Evolutionary conservation across 1,139 yeast species (phyloP), one percentile per base, ranked within the genome.

Genomic region (Blastobotrys capitulatus): DNA sequence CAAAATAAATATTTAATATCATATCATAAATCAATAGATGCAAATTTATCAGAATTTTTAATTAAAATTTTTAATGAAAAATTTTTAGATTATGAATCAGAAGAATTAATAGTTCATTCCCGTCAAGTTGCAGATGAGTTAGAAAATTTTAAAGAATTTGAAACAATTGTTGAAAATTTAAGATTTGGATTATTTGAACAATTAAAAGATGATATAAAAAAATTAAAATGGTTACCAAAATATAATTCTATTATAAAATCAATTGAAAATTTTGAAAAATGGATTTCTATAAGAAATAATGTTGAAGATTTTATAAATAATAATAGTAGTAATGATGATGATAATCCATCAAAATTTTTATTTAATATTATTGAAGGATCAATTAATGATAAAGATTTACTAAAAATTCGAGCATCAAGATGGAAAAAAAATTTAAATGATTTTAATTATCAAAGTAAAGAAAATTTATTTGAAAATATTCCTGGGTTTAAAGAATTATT

Each of bases 291-390:
- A 27, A 37, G 19, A n/a, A 16, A 6, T 6, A 6, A 37, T 15
- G 26, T 37, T 6, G 12, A 13, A 6, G 40, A 37, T 22, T 22
- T 37, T 16, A 13, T 37, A n/a, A 37, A 37, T 15, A n/a, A 26
- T 27, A 16, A 8, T 6, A 29, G 10, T 26, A 37, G 19, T 15
- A n/a, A 26, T 27, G 15, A 8, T 6, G 9, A 22, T 8, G 36
- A 41, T 15, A 36, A 36, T 7, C 37, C 44, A 22, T 36, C 36
- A 16, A 25, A 41, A 9, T 41, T 41, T 29, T 35, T 41, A 15
- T 41, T 27, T n/a, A 6, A 27, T 16, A 26, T 27, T 5, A 5
- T 41, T 15, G 19, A 15, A 6, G 44, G 29, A 2, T 12, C 2
- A 12, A 6, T 41, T 19, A 35, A 27, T 20, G 36, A 27, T n/a